Conservation (phyloP, 1,284 basidiomycete species). For the Phellopilus nigrolimitatus region DNA sequence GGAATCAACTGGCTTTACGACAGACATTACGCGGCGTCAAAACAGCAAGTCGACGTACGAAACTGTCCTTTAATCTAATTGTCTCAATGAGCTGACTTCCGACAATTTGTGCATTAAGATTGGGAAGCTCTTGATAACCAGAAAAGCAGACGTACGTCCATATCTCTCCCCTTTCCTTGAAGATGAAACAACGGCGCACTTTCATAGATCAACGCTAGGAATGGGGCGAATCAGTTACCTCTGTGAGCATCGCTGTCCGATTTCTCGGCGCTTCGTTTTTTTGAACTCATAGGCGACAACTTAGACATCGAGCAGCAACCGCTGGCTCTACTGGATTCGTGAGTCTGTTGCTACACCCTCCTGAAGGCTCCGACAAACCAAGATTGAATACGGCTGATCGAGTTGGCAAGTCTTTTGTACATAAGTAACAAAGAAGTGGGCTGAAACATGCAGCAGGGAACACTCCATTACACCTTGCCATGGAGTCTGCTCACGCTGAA, state of each 20-base stretch:
- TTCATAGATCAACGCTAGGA: conserved; percentile 83
- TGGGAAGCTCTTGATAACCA: conserved; percentile 75
- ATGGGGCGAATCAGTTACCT: conserved; percentile 86
- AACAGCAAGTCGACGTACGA: conserved; percentile 79
- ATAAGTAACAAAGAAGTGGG: conserved; percentile 12
- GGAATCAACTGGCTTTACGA: neutral
- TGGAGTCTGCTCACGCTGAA: conserved; percentile 91
- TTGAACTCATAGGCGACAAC: conserved; percentile 14
- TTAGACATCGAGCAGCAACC: conserved; percentile 91
- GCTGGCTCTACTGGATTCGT: conserved; percentile 88
- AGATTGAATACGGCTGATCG: conserved; percentile 85
- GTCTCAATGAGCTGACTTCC: conserved; percentile 27
- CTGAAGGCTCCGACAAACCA: conserved; percentile 69
- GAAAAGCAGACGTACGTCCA: conserved; percentile 78
- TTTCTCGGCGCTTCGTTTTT: conserved; percentile 21
- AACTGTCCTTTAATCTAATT: conserved; percentile 11
- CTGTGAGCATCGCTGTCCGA: conserved; percentile 47
- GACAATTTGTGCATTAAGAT: conserved; percentile 52
- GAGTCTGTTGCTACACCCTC: conserved; percentile 70
- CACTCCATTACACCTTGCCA: conserved; percentile 91
- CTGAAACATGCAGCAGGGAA: conserved; percentile 55
- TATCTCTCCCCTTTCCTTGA: neutral
- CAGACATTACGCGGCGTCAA: conserved; percentile 94
- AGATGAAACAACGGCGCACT: conserved; percentile 21
- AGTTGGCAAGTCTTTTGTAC: conserved; percentile 49